Evolutionary conservation across 2,329 filamentous ascomycete genomes (phyloP), one percentile per base, ranked within the genome.

Genomic region (Diaporthe longicolla): DNA sequence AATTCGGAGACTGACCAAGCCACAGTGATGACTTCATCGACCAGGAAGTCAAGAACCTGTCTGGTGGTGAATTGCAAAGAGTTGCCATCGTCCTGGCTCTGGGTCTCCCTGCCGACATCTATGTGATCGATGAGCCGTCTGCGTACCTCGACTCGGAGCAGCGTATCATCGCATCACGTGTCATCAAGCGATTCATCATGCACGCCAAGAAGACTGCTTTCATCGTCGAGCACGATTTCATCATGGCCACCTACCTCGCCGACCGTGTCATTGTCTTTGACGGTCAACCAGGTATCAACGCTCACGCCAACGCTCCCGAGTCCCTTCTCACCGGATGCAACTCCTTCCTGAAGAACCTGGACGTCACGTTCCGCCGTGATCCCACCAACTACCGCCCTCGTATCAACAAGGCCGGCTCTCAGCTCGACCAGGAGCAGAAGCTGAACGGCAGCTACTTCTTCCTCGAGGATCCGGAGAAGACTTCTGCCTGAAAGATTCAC

Each of bases 111-210:
- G 97, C 97, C 73, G 97, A 99, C 81, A 98, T 99, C 82, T 99
- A 99, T 85, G 89, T 99, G 77, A 99, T 99, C 81, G 97, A 99
- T 82, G 97, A 99, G 87, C 97, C 97, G 61, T 97, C 94, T 78
- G 95, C 95, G 76, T 99, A 99, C 85, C 93, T 99, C 74, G 97
- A 99, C 84, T 98, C 97, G 66, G 97, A 99, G 87, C 97, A 99
- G 87, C 96, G 97, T 93, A 98, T 99, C 82, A 93, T 99, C 80
- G 96, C 95, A 76, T 93, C 96, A 59, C 93, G 95, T 82, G 97
- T 99, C 82, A 99, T 99, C 88, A 99, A 99, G 90, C 93, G 97
- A 78, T 99, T 97, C 90, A 99, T 99, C 85, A 99, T 99, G 97
- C 96, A 99, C 88, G 93, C 95, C 80, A 98, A 98, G 92, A 98